Base-by-base conservation (phyloP, 1,284 basidiomycete genomes). In the Wallemia hederae region DNA sequence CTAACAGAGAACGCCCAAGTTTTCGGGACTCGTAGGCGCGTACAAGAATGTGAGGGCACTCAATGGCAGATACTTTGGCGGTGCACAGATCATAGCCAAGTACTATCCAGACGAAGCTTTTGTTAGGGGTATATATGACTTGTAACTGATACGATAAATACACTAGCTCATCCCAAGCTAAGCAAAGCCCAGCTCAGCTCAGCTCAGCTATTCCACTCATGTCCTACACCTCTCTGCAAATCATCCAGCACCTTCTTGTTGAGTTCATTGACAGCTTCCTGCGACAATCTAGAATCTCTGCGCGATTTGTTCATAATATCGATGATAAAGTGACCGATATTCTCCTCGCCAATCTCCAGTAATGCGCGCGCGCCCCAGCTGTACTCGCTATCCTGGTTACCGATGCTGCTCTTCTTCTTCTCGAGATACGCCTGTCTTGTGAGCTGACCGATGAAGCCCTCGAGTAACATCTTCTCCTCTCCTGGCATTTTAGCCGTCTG, bases 1-100 rank as follows among this genome's bases (percentile, higher is more conserved):
- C n/a, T n/a, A n/a, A n/a, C n/a, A n/a, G n/a, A n/a, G n/a, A n/a
- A n/a, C n/a, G n/a, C n/a, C n/a, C n/a, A n/a, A 62, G 14, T 63
- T 59, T 31, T 63, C 62, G 5, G 62, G 62, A 26, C 33, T 63
- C 14, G 62, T 63, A 28, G 62, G 62, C 1, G 62, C 62, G 15
- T 63, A 62, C 59, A 63, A 61, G 58, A 62, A 61, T 7, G 62
- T 63, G 24, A 60, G 62, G 29, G 60, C 59, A 3, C 61, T 63
- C 33, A 61, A 63, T 62, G 62, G 62, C 7, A 27, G 62, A 31
- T 63, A 60, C 31, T 63, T 63, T 61, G 62, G 62, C 17, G 62
- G 62, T 26, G 33, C 58, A n/a, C 61, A 62, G 25, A 62, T 63
- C 24, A 59, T 59, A 17, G 62, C 62, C 24, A 59, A 59, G 61